Base-by-base conservation (phyloP, 768 basidiomycete genomes). In the Chalciporus chontae region DNA sequence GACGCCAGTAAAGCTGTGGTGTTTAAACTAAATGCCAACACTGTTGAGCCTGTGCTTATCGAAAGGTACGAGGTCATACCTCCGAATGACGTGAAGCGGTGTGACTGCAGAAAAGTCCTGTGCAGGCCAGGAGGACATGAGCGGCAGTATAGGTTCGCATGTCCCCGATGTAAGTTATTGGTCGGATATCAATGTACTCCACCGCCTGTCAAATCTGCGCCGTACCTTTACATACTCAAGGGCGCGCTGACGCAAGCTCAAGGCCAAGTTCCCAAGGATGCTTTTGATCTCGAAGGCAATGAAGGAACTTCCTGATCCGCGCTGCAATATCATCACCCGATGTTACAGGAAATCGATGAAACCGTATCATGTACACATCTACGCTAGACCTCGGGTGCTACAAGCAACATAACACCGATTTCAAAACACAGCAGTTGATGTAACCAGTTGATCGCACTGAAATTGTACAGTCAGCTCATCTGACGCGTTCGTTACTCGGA, bases 191-290 rank as follows among this genome's bases (percentile, higher is more conserved):
- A 94, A 66, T 75, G 82, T 15, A 77, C 74, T 31, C 84, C 87
- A 4, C 87, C 87, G 0, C 90, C 91, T 29, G 74, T 77, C 38
- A 91, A 89, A 68, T 80, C 82, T 3, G 85, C 80, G 3, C 81
- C 87, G 1, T 94, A 83, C 67, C 60, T 94, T 32, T 95, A 94
- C 64, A 80, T 94, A 47, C 57, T 90, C 43, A 74, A 80, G 40
- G 93, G 93, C 4, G 85, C 90, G 15, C 75, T 95, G 50, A 91
- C 89, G n/a, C 87, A 88, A 61, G 71, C 86, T 57, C 93, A 95
- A 73, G 93, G 93, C 29, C 85, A 92, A 61, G 70, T 93, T 27
- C 93, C 93, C 9, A 69, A 76, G 40, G 90, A 90, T 55, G 93
- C 93, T 6, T 91, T 94, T 61, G 83, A 86, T 43, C 75, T 78